phyloP scores from a whole-genome alignment of 768 basidiomycete species.

The Peribolospora kevripleyi region DNA sequence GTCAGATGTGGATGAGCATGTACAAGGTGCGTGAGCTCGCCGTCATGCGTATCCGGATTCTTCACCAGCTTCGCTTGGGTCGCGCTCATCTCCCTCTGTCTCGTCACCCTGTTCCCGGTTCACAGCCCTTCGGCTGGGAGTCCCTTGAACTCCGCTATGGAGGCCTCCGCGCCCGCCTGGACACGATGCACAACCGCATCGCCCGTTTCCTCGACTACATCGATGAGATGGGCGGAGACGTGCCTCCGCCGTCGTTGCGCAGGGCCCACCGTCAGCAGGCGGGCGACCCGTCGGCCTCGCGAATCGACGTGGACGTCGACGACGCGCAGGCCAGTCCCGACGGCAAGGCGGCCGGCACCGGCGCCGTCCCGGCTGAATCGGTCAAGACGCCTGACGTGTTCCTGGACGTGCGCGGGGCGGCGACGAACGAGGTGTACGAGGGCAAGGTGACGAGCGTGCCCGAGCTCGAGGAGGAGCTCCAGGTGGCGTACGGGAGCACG shows the following conservation, averaged over 20 bases:
- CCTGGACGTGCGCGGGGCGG: not conserved
- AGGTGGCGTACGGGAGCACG: not conserved
- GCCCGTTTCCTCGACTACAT: not conserved
- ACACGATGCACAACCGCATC: constrained; percentile 11
- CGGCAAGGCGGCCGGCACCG: too few relatives aligned
- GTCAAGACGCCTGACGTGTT: not conserved
- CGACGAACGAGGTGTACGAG: not conserved
- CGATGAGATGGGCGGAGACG: too few relatives aligned
- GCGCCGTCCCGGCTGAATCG: too few relatives aligned
- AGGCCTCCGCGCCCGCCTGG: constrained; percentile 9
- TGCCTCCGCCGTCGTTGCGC: too few relatives aligned
- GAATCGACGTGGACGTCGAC: too few relatives aligned
- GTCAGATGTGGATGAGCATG: constrained; percentile 10
- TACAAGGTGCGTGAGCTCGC: constrained; percentile 3
- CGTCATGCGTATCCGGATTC: too few relatives aligned
- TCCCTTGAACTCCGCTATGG: constrained; percentile 12
- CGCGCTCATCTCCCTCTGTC: not conserved
- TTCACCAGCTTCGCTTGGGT: constrained; percentile 4
- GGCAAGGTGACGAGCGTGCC: not conserved
- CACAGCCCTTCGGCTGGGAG: not conserved
- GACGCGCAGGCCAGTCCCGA: too few relatives aligned
- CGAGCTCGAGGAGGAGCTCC: constrained; percentile 7
- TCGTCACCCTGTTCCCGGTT: not conserved
- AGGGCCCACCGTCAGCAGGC: too few relatives aligned
- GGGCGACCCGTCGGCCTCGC: too few relatives aligned